A percentile compares a stretch with the other conserved stretches of the same genome.
These are phyloP conservation scores for Oehlia diaphana DNA, from an alignment of 192 early-diverging fungal species.

Conservation along the genomic window DNA sequence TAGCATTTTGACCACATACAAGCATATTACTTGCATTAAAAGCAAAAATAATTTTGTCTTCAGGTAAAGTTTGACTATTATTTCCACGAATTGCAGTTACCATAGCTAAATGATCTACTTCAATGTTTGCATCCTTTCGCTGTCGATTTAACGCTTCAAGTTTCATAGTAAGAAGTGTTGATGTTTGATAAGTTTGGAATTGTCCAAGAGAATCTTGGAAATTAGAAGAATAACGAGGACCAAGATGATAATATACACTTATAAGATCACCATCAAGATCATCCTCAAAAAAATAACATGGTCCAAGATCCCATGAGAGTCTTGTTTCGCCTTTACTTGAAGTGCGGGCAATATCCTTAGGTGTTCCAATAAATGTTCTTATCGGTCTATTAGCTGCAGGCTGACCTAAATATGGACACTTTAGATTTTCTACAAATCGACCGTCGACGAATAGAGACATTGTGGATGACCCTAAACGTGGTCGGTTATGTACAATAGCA, in stretches of 20 bases:
- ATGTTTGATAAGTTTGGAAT: conserved; percentile 70
- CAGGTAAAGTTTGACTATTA: conserved; percentile 50
- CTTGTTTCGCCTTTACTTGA: conserved; percentile 32
- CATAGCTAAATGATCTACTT: conserved; percentile 48
- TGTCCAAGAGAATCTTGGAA: conserved; percentile 65
- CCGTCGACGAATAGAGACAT: conserved; percentile 68
- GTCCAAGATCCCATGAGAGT: conserved; percentile 63
- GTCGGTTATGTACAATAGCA: conserved; percentile 61
- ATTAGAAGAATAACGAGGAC: conserved; percentile 61
- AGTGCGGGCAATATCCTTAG: conserved; percentile 2
- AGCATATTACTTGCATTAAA: conserved; percentile 57
- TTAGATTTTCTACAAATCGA: conserved; percentile 49
- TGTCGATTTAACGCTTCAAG: conserved; percentile 44
- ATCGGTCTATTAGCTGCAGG: conserved; percentile 37
- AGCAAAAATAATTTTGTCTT: conserved; percentile 65
- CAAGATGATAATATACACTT: conserved; percentile 62
- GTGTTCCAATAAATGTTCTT: conserved; percentile 19
- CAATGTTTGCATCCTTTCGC: conserved; percentile 32
- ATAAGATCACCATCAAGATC: conserved; percentile 59
- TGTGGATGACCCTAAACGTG: conserved; percentile 48
- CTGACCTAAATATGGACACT: conserved; percentile 55
- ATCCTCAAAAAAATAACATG: conserved; percentile 64
- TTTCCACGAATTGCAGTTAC: conserved; percentile 54
- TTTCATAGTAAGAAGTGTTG: conserved; percentile 52
- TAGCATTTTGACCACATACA: conserved; percentile 39